Base-by-base conservation (phyloP, 495 filamentous ascomycete species). In the Penicillium odoratum region DNA sequence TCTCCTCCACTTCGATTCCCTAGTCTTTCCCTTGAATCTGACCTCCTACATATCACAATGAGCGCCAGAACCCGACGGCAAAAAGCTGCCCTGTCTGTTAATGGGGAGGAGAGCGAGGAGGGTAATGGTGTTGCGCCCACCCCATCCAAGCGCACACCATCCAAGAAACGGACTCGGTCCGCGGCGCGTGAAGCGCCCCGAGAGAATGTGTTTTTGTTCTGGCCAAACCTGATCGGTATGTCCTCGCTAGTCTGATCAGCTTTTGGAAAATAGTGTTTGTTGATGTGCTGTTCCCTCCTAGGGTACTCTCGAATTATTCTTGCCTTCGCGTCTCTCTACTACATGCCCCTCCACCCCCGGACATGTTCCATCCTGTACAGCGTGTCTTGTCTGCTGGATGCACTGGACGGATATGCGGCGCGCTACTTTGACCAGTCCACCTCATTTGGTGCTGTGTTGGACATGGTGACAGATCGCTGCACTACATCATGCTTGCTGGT, bases 391-490 rank as follows among this genome's bases (percentile, higher is more conserved):
- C 81, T 97, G 33, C 85, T 98, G 36, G 94, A 98, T 71, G 94
- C 92, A 31, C 80, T 98, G 51, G 94, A 98, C 67, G 94, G 94
- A 54, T 87, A 89, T 67, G 92, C 92, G 4, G 94, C 94, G 44
- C 89, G 94, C 30, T 81, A 85, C 64, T 94, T 91, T 67, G 79
- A 94, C 56, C 93, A 98, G 74, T 90, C 89, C 3, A 97, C 94
- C 25, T 87, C 88, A 48, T 98, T 97, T 70, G 94, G 94, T 53
- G 94, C 93, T 18, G 92, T 98, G 28, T 78, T 98, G 56, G 94
- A 98, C 74, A 98, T 98, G 94, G 91, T 97, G 52, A 94, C 91
- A 16, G 90, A 96, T 77, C 88, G 93, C 51, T 97, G 95, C 76
- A 97, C 93, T 8, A 98, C 94, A 8, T 84, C 92, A 26, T 98